Evolutionary conservation across 108 stramenopile species (phyloP).

Genomic region (Cafeteria roenbergensis): DNA sequence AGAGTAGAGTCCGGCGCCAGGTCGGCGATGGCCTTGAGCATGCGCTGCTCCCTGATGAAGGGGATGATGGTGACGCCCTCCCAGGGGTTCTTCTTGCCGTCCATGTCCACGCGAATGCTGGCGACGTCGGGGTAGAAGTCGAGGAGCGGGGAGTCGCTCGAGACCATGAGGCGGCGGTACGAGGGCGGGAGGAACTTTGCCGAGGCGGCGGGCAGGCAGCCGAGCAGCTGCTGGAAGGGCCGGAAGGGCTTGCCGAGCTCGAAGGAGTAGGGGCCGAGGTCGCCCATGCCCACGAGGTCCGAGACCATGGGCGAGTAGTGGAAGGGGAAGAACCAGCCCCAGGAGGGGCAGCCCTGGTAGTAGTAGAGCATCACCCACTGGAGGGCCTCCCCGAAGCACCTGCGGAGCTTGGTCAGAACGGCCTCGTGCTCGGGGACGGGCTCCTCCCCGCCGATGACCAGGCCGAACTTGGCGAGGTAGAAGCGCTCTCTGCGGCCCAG

Average conservation of each 20-base stretch:
- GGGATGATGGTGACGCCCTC: constrained; percentile 91
- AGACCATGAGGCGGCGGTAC: constrained; percentile 73
- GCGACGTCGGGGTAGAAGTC: constrained; percentile 59
- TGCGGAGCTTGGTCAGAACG: constrained; percentile 53
- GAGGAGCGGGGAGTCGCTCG: constrained; percentile 64
- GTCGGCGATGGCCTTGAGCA: constrained; percentile 59
- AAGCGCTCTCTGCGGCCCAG: constrained; percentile 54
- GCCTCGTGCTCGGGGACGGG: constrained; percentile 47
- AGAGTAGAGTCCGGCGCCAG: constrained; percentile 61
- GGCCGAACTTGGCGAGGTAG: constrained; percentile 75
- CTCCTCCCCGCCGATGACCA: constrained; percentile 68
- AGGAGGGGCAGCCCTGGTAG: constrained; percentile 78
- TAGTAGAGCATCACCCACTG: constrained; percentile 90
- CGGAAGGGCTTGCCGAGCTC: constrained; percentile 60
- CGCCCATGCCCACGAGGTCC: constrained; percentile 70
- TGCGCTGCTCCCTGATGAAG: constrained; percentile 85
- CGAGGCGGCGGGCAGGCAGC: constrained; percentile 82
- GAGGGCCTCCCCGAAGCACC: constrained; percentile 73
- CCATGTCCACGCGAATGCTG: constrained; percentile 81
- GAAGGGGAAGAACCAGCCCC: constrained; percentile 95
- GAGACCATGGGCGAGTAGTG: constrained; percentile 81
- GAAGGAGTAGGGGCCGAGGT: constrained; percentile 53
- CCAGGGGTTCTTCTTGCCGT: constrained; percentile 98
- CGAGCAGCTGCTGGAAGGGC: constrained; percentile 79
- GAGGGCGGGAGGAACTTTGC: constrained; percentile 64